These are phyloP conservation scores for Colletotrichum sp. DNA, from an alignment of 2,329 filamentous ascomycete genomes.

Conservation along the genomic window DNA sequence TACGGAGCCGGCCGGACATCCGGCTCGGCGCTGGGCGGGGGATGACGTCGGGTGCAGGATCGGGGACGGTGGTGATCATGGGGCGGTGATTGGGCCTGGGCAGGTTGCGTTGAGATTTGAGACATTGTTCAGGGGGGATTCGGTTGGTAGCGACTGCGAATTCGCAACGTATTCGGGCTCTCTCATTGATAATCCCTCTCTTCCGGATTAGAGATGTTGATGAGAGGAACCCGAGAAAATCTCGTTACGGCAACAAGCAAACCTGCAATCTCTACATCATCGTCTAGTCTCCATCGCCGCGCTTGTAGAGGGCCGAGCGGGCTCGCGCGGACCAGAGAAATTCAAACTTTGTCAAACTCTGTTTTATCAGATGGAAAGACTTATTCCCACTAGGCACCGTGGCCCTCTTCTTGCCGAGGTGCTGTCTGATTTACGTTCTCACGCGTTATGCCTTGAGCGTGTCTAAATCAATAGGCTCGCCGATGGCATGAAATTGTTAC, in stretches of 20 bases:
- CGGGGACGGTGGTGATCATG: neutral
- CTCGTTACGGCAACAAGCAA: no score
- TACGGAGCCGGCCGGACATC: neutral
- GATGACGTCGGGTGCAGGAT: slow-evolving; percentile 3
- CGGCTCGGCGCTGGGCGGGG: neutral
- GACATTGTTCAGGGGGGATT: neutral
- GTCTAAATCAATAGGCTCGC: neutral
- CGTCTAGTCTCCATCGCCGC: neutral
- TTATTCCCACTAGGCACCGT: neutral
- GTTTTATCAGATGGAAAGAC: neutral
- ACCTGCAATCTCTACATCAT: neutral
- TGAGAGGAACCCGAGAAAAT: no score
- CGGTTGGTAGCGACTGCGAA: neutral
- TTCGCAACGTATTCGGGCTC: neutral
- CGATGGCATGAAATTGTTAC: neutral
- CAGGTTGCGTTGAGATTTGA: neutral
- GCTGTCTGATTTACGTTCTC: neutral
- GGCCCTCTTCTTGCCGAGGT: neutral
- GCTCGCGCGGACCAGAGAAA: neutral
- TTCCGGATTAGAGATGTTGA: no score
- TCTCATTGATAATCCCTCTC: neutral
- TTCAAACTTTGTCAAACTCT: neutral
- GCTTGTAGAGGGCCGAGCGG: neutral
- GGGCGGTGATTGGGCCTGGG: neutral
- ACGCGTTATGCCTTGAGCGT: neutral